Evolutionary conservation across 2,329 filamentous ascomycete genomes (phyloP).

Genomic region (Fusarium sp.): DNA sequence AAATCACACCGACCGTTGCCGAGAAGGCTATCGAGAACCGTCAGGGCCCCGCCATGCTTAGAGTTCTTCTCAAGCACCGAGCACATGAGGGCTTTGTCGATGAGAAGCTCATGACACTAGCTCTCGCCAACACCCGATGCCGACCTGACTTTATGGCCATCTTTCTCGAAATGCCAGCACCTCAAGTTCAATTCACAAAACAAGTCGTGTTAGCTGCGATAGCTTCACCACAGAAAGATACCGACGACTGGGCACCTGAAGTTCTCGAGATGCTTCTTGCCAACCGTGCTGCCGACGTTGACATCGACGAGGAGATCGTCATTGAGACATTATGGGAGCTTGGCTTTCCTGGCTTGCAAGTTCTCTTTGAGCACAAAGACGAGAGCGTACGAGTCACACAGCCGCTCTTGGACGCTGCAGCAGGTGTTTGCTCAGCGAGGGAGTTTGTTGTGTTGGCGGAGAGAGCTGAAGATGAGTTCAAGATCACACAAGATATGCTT

Average conservation of each 20-base stretch:
- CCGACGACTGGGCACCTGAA: slow-evolving; percentile 27
- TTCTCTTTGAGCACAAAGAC: slow-evolving; percentile 17
- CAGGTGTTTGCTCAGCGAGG: slow-evolving; percentile 21
- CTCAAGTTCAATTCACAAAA: slow-evolving; percentile 20
- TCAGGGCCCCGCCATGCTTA: slow-evolving; percentile 26
- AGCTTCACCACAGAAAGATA: slow-evolving; percentile 12
- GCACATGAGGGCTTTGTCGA: slow-evolving; percentile 19
- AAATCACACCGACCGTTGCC: slow-evolving; percentile 17
- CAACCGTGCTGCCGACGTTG: slow-evolving; percentile 22
- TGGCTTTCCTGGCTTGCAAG: slow-evolving; percentile 19
- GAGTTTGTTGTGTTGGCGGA: slow-evolving; percentile 16
- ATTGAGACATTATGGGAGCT: slow-evolving; percentile 16
- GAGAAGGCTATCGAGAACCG: slow-evolving; percentile 28
- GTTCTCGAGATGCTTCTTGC: slow-evolving; percentile 31
- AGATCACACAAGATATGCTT: slow-evolving; percentile 30
- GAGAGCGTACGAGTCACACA: slow-evolving; percentile 25
- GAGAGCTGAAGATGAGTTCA: slow-evolving; percentile 24
- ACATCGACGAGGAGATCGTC: slow-evolving; percentile 25
- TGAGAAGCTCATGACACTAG: slow-evolving; percentile 21
- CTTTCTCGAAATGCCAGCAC: slow-evolving; percentile 23
- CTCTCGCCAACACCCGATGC: slow-evolving; percentile 18
- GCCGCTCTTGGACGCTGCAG: slow-evolving; percentile 23
- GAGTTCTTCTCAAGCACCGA: slow-evolving; percentile 26
- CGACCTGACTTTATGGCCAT: slow-evolving; percentile 30
- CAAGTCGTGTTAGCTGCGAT: slow-evolving; percentile 25